Percentiles rank a stretch among this genome's conserved stretches.
phyloP scores from a whole-genome alignment of 768 basidiomycete species.

The Tephrocybe sp. region DNA sequence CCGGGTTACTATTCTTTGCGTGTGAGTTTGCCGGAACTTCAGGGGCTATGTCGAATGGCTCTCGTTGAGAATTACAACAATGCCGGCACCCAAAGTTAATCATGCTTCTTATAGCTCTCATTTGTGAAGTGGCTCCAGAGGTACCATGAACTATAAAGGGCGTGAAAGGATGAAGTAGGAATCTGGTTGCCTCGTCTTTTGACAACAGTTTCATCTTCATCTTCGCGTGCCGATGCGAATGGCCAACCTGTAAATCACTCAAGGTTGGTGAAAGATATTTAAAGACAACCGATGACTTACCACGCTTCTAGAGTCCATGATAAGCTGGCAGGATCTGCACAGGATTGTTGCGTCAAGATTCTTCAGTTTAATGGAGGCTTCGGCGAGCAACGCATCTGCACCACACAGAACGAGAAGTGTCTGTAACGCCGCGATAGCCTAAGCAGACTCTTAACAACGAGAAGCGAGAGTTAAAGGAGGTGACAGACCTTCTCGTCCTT shows the following conservation, averaged over 20 bases:
- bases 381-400: conserved; percentile 26
- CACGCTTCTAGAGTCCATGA: conserved; percentile 47
- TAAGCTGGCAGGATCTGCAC: conserved; percentile 53
- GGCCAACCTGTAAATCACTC: conserved; percentile 62
- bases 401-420: conserved; percentile 33
- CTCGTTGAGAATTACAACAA: conserved; percentile 32
- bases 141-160: conserved; percentile 14
- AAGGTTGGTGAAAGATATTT: too few relatives aligned
- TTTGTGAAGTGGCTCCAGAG: conserved; percentile 16
- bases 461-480: neutral
- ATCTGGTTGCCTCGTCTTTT: conserved; percentile 15
- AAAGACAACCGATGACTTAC: too few relatives aligned
- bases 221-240: conserved; percentile 61
- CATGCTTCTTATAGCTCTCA: conserved; percentile 29
- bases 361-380: conserved; percentile 20
- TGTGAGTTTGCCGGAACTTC: neutral
- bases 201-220: conserved; percentile 41
- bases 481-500: conserved; percentile 52
- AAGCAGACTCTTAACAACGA: neutral
- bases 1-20: neutral
- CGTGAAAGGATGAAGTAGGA: conserved; percentile 20
- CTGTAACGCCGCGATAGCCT: conserved; percentile 51
- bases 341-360: conserved; percentile 31
- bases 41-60: neutral
- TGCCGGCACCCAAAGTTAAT: conserved; percentile 55